Conservation (phyloP, 2,329 filamentous ascomycete genomes). For the Fusarium devonianum region DNA sequence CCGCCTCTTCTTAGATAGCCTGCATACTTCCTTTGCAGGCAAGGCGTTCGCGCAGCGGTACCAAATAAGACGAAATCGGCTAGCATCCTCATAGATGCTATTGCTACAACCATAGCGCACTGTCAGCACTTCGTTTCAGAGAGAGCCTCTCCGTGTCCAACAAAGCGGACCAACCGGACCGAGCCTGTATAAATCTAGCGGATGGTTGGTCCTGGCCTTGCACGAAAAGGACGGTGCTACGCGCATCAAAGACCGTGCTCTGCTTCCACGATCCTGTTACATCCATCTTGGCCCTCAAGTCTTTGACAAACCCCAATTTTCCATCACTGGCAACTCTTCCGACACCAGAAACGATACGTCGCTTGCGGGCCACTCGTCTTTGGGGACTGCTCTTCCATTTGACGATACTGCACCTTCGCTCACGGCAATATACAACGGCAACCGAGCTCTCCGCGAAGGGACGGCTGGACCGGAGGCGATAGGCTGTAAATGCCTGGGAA, state of each 20-base stretch:
- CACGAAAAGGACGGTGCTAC: background rate
- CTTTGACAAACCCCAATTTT: background rate
- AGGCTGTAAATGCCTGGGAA: slow-evolving; percentile 10
- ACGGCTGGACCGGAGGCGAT: slow-evolving; percentile 26
- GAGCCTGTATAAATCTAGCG: too few species aligned
- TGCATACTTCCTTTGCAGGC: background rate
- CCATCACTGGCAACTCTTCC: slow-evolving; percentile 2
- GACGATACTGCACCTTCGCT: background rate
- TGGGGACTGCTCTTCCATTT: too few species aligned
- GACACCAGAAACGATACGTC: background rate
- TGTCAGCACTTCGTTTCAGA: slow-evolving; percentile 12
- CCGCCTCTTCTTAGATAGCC: background rate
- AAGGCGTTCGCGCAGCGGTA: background rate
- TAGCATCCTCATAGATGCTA: background rate
- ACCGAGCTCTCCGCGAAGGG: too few species aligned
- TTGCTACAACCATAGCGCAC: background rate
- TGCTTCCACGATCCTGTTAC: background rate
- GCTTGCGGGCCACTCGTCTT: too few species aligned
- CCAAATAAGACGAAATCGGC: background rate
- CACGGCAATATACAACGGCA: background rate
- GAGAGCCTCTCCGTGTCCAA: slow-evolving; percentile 1
- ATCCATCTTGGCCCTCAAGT: slow-evolving; percentile 1
- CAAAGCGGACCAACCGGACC: background rate
- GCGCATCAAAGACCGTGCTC: background rate
- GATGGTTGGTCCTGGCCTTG: slow-evolving; percentile 12